Evolutionary conservation across 2,329 filamentous ascomycete species (phyloP).

Genomic region (Zymoseptoria tritici): DNA sequence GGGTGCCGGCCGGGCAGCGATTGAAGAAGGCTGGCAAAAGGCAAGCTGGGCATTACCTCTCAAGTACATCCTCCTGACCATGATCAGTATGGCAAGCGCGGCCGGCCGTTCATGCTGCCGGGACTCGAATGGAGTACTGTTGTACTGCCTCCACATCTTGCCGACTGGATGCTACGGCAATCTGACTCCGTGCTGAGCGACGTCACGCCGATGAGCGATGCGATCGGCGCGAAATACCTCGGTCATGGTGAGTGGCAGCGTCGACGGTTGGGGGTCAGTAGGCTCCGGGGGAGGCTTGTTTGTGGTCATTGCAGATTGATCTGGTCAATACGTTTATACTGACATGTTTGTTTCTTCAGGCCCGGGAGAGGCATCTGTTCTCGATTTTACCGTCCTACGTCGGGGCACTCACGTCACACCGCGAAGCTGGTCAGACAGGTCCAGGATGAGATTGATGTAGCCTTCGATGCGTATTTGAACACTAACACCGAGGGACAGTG

Average conservation of each 20-base stretch:
- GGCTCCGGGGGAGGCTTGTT: slow-evolving; percentile 1
- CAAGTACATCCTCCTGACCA: background rate
- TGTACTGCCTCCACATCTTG: slow-evolving; percentile 10
- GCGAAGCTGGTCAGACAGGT: slow-evolving; percentile 8
- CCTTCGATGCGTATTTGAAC: slow-evolving; percentile 5
- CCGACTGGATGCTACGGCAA: slow-evolving; percentile 7
- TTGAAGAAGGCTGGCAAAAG: slow-evolving; percentile 6
- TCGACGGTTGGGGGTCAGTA: background rate
- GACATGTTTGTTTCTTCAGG: background rate
- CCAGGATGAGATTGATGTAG: slow-evolving; percentile 6
- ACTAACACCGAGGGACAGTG: background rate
- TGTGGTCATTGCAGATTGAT: background rate
- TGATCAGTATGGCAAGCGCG: slow-evolving; percentile 1
- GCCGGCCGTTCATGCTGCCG: slow-evolving; percentile 4
- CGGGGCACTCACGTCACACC: slow-evolving; percentile 11
- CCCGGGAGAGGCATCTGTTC: slow-evolving; percentile 1
- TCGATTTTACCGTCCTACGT: slow-evolving; percentile 10
- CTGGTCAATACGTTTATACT: too few species aligned
- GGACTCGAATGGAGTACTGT: slow-evolving; percentile 9
- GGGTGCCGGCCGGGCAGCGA: background rate
- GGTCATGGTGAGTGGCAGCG: slow-evolving; percentile 2
- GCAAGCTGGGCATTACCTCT: background rate
- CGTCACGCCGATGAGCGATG: slow-evolving; percentile 3
- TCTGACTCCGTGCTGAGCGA: slow-evolving; percentile 8
- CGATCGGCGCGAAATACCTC: slow-evolving; percentile 6